A percentile compares a stretch with the other conserved stretches of the same genome.
These are phyloP conservation scores for Trichoderma virens DNA, from an alignment of 495 filamentous ascomycete genomes.

Conservation along the genomic window DNA sequence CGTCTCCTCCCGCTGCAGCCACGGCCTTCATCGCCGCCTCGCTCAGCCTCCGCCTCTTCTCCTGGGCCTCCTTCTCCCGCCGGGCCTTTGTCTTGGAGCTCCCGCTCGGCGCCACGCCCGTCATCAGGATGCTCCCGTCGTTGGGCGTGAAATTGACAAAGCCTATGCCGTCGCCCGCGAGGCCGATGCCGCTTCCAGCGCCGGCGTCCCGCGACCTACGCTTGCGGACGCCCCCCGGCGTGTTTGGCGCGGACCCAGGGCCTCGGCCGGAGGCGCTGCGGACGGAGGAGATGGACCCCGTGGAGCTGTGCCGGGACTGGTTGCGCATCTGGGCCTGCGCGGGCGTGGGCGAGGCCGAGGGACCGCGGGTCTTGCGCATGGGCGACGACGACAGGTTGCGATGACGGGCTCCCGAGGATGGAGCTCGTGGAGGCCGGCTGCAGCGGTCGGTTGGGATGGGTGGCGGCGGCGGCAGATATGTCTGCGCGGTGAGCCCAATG, in stretches of 20 bases:
- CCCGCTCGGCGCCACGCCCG: conserved; percentile 84
- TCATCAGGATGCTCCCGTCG: conserved; percentile 74
- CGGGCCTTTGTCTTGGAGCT: conserved; percentile 89
- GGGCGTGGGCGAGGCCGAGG: neutral
- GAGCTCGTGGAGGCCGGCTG: conserved; percentile 4
- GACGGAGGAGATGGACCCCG: conserved; percentile 6
- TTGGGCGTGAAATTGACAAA: conserved; percentile 91
- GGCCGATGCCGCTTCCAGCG: neutral
- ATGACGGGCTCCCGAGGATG: conserved; percentile 6
- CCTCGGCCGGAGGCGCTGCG: conserved; percentile 11
- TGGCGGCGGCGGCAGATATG: conserved; percentile 3
- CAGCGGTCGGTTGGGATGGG: conserved; percentile 9
- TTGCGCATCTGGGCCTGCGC: neutral
- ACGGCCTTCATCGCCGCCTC: conserved; percentile 68
- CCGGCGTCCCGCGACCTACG: conserved; percentile 8
- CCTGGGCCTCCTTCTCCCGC: conserved; percentile 76
- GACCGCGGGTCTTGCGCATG: neutral
- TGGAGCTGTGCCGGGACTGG: conserved; percentile 10
- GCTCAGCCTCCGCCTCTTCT: conserved; percentile 66
- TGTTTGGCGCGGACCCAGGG: conserved; percentile 6
- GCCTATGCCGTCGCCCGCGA: conserved; percentile 33
- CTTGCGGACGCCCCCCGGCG: conserved; percentile 11
- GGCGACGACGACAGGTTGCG: conserved; percentile 11
- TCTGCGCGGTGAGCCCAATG: conserved; percentile 5
- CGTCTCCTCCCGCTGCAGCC: conserved; percentile 71